Evolutionary conservation across 495 filamentous ascomycete species (phyloP).

Genomic region (Trichoderma asperelloides): DNA sequence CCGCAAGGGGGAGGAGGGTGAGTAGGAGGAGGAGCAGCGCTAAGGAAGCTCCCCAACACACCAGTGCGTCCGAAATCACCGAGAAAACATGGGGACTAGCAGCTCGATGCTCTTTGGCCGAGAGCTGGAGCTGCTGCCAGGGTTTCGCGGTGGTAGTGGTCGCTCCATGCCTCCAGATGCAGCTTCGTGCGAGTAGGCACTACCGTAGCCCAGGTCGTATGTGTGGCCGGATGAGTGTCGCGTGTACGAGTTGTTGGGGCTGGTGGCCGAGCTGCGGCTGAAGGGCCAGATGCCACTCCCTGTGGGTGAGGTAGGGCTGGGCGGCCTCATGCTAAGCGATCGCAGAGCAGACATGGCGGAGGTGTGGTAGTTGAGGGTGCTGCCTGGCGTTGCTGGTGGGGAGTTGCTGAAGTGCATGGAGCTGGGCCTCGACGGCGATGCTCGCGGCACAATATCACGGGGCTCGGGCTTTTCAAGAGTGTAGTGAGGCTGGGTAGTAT

Average conservation of each 20-base stretch:
- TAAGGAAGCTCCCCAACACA: neutral
- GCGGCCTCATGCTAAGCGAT: slow-evolving; percentile 35
- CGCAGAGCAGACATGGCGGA: slow-evolving; percentile 37
- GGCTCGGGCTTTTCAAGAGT: slow-evolving; percentile 30
- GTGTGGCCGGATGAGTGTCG: slow-evolving; percentile 27
- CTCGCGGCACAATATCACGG: slow-evolving; percentile 42
- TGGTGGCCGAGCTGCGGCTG: slow-evolving; percentile 33
- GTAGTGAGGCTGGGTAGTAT: slow-evolving; percentile 27
- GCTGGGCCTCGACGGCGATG: slow-evolving; percentile 38
- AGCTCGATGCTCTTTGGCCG: slow-evolving; percentile 44
- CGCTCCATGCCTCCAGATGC: slow-evolving; percentile 27
- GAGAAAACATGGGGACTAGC: slow-evolving; percentile 39
- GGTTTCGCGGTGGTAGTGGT: slow-evolving; percentile 34
- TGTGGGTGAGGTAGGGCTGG: slow-evolving; percentile 37
- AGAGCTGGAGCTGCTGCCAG: slow-evolving; percentile 28
- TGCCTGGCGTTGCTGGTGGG: slow-evolving; percentile 31
- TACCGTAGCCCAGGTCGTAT: slow-evolving; percentile 28
- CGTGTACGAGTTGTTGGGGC: slow-evolving; percentile 38
- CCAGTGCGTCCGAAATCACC: slow-evolving; percentile 18
- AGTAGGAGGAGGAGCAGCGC: neutral
- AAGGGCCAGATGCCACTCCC: slow-evolving; percentile 35
- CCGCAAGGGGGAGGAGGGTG: neutral
- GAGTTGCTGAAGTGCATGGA: slow-evolving; percentile 27
- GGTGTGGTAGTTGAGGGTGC: slow-evolving; percentile 21
- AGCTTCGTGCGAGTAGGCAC: slow-evolving; percentile 20